Evolutionary conservation across 2,329 filamentous ascomycete genomes (phyloP).

Genomic region (Aureobasidium vineae): DNA sequence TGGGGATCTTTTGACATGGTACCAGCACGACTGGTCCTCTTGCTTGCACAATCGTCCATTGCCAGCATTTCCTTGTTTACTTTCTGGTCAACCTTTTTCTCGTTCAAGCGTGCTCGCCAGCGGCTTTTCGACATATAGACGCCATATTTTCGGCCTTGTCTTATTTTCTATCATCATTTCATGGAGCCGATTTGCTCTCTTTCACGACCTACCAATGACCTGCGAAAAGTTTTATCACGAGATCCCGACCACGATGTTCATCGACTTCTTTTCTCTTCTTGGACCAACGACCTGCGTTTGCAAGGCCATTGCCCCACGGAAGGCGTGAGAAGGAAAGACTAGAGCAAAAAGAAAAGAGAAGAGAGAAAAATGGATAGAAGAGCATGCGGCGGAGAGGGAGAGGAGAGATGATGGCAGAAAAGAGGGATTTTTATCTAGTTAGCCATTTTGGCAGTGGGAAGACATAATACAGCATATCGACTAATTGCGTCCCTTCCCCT

Average conservation of each 20-base stretch:
- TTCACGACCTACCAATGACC: conserved; percentile 23
- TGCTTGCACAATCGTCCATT: neutral
- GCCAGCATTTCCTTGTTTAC: neutral
- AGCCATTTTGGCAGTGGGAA: conserved; percentile 1
- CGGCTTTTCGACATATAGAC: conserved; percentile 7
- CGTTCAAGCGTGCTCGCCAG: conserved; percentile 18
- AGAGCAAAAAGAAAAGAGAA: neutral
- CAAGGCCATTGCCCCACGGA: neutral
- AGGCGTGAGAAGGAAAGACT: neutral
- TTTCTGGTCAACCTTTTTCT: conserved; percentile 7
- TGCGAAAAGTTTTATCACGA: conserved; percentile 26
- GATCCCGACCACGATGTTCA: conserved; percentile 24
- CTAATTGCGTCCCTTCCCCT: neutral
- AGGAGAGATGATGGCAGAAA: conserved; percentile 26
- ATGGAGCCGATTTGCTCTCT: conserved; percentile 20
- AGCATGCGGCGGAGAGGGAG: conserved; percentile 25
- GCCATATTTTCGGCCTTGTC: neutral
- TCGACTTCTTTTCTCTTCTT: conserved; percentile 8
- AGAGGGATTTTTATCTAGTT: neutral
- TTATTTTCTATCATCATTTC: neutral
- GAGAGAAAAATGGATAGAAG: neutral
- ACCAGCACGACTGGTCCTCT: conserved; percentile 17
- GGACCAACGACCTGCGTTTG: neutral
- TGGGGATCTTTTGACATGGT: conserved; percentile 21
- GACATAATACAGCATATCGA: conserved; percentile 5